Evolutionary conservation across 805 yeast genomes (phyloP), one percentile per base, ranked within the genome.

Genomic region (Groenewaldozyma tartarivorans): DNA sequence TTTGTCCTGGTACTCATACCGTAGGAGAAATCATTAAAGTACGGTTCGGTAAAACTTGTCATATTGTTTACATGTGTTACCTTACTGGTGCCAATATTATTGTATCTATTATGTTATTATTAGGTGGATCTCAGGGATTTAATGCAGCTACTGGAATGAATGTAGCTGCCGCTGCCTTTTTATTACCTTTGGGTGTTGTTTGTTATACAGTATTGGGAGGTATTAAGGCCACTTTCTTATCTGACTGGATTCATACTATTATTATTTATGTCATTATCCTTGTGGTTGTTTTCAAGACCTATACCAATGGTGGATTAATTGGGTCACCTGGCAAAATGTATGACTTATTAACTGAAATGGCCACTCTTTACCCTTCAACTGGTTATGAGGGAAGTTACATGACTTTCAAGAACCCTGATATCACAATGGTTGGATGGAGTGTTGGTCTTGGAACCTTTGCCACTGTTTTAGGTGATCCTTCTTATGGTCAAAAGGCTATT

Each of bases 1-100:
- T 78, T 47, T 95, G 95, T 11, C 96, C 96, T 4, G 80, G 77
- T 37, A 92, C 94, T 2, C 96, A 88, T 63, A 86, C 96, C 1
- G 88, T 81, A 59, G 68, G 86, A 49, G 96, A 88, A 63, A 81
- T 87, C 41, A 74, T 88, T 48, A 76, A 72, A 49, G 79, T 77
- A 1, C 71, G 96, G 46, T 87, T 83, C 55, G 96, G 96, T 16
- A 64, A 69, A 13, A 50, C 62, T 17, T 81, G 87, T 4, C 96
- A 88, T 57, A 68, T 57, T n/a, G 52, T 61, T 5, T 60, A 44
- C 39, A 67, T 82, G 57, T 79, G 79, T 58, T 86, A 81, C 66
- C 95, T 92, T 1, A 63, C 84, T 41, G 88, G 88, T 4, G 84
- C 95, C 29, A 87, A 88, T 57, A 75, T 88, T 45, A 68, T 88